Evolutionary conservation across 2,329 filamentous ascomycete species (phyloP).

Genomic region (Thielaviopsis euricoi): DNA sequence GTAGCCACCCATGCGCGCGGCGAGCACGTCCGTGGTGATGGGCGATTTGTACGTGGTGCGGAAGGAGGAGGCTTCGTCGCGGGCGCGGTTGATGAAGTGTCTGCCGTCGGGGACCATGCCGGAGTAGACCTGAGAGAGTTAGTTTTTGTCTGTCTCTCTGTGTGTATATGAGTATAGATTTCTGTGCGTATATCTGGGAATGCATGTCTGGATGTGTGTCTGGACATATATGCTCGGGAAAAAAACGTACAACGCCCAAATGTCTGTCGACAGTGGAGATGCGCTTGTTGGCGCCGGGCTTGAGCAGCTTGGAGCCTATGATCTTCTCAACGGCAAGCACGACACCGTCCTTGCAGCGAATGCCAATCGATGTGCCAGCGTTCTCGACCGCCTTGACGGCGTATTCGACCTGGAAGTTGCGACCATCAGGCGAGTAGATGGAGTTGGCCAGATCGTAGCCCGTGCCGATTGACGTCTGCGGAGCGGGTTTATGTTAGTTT

Average conservation of each 20-base stretch:
- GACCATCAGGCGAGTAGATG: slow-evolving; percentile 96
- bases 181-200: neutral
- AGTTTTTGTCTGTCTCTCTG: neutral
- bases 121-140: slow-evolving; percentile 58
- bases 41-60: slow-evolving; percentile 87
- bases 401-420: slow-evolving; percentile 99
- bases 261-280: slow-evolving; percentile 92
- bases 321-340: slow-evolving; percentile 96
- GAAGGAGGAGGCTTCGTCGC: slow-evolving; percentile 86
- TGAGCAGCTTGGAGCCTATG: slow-evolving; percentile 85
- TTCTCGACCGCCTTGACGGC: slow-evolving; percentile 98
- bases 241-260: slow-evolving; percentile 63
- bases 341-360: slow-evolving; percentile 92
- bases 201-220: too few relatives aligned
- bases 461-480: slow-evolving; percentile 95
- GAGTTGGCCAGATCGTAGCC: slow-evolving; percentile 99
- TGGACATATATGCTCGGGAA: neutral
- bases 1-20: slow-evolving; percentile 86
- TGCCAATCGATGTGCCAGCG: slow-evolving; percentile 87
- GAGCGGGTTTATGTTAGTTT: neutral
- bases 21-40: slow-evolving; percentile 75
- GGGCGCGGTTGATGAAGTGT: slow-evolving; percentile 85
- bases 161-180: neutral
- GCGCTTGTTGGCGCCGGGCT: slow-evolving; percentile 88
- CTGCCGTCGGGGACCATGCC: slow-evolving; percentile 89